Evolutionary conservation across 169 alveolate genomes (phyloP), one percentile per base, ranked within the genome.

Genomic region (Plasmodium falciparum): DNA sequence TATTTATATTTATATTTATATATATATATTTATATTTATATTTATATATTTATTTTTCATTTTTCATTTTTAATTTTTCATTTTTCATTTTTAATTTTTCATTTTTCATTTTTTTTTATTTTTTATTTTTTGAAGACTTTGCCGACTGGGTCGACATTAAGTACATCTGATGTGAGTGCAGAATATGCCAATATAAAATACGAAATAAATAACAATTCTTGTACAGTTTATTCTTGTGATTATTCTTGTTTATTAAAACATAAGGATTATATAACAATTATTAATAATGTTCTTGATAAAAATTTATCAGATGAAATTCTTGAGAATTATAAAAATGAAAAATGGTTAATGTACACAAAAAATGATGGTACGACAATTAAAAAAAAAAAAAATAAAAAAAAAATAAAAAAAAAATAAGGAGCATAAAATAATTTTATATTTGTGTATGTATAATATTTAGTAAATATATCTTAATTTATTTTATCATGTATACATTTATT

Each of bases 331-430:
- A 47, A 65, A 69, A 24, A 65, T n/a, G 69, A 62, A 29, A 50
- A 65, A 17, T 76, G 89, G 89, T n/a, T 12, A 1, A 76, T 63
- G 67, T 76, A 76, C 17, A 76, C 89, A 20, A 76, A 76, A 7
- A 76, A 76, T 45, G 69, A 76, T 56, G 89, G 89, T 76, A 76
- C 2, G 43, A 9, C 29, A 12, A 22, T 26, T 13, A 24, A 24
- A 2, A 65, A 9, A 11, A 24, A n/a, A 13, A 13, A n/a, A 24
- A 59, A 15, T 0, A 20, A 59, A 59, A 11, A 13, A 2, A 13
- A 13, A n/a, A 13, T 3, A 3, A 52, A 52, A 52, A 6, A 52
- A 15, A 52, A 6, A 52, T 3, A 52, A 6, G 29, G 29, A 24
- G 29, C 29, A 2, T 24, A 24, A 13, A 11, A 52, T 15, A 17